phyloP scores from a whole-genome alignment of 148 eudicot genomes.

The Drosera capensis region DNA sequence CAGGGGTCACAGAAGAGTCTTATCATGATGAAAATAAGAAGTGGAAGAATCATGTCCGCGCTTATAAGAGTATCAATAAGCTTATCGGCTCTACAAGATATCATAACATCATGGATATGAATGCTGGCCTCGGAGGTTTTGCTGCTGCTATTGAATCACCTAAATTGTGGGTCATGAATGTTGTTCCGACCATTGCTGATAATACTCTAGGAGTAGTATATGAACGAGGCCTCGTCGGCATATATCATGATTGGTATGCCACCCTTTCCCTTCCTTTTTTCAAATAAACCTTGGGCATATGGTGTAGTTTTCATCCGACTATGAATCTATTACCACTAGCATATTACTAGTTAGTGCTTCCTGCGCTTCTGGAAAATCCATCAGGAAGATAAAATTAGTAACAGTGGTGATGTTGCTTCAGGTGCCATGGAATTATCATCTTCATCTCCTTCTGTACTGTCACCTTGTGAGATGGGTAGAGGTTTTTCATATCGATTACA shows the following conservation, averaged over 20 bases:
- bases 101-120: constrained; percentile 83
- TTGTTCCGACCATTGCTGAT: constrained; percentile 49
- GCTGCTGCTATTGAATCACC: constrained; percentile 68
- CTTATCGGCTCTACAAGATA: constrained; percentile 42
- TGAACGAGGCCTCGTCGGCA: constrained; percentile 77
- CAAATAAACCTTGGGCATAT: not conserved
- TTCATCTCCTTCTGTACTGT: too few species aligned
- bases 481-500: too few species aligned
- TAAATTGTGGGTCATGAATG: constrained; percentile 76
- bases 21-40: constrained; percentile 36
- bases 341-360: too few species aligned
- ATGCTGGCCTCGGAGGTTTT: constrained; percentile 69
- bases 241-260: constrained; percentile 70
- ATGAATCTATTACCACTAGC: too few species aligned
- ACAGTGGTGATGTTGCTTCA: too few species aligned
- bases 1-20: constrained; percentile 40
- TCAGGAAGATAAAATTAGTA: too few species aligned
- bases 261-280: not conserved
- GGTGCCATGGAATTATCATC: too few species aligned
- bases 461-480: too few species aligned
- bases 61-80: constrained; percentile 39
- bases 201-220: constrained; percentile 58
- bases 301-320: too few species aligned
- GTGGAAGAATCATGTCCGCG: constrained; percentile 56
- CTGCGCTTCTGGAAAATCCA: too few species aligned